Percentiles rank a stretch among this genome's conserved stretches.
Evolutionary conservation across 2,329 filamentous ascomycete genomes (phyloP).

Genomic region (Claviceps monticola): DNA sequence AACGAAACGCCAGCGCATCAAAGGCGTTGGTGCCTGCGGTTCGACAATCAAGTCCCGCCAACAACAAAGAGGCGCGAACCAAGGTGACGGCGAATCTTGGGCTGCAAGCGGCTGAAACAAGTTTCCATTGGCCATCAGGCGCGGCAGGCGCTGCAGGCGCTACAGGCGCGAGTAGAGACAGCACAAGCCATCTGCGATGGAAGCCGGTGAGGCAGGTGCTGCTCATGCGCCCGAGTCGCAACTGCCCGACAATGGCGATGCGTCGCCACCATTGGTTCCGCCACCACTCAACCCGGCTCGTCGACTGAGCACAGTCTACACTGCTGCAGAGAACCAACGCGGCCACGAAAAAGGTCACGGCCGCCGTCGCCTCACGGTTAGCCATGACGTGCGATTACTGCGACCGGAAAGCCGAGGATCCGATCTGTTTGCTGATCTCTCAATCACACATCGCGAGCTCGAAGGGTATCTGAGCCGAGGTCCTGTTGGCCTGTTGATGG

Average conservation of each 20-base stretch:
- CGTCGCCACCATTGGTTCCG: slow-evolving; percentile 3
- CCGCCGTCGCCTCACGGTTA: not conserved
- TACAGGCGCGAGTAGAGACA: not conserved
- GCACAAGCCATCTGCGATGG: not conserved
- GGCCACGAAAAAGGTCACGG: not conserved
- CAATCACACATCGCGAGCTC: slow-evolving; percentile 7
- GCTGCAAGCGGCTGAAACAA: too few relatives aligned
- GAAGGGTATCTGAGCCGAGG: slow-evolving; percentile 5
- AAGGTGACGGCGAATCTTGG: too few relatives aligned
- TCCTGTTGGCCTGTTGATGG: not conserved
- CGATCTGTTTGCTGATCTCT: slow-evolving; percentile 9
- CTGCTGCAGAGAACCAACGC: not conserved
- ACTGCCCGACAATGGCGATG: slow-evolving; percentile 1
- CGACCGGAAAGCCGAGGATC: slow-evolving; percentile 3
- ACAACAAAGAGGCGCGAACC: too few relatives aligned
- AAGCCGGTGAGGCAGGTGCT: not conserved
- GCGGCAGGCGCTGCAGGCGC: not conserved
- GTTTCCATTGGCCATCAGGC: too few relatives aligned
- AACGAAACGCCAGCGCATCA: too few relatives aligned
- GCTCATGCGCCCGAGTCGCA: not conserved
- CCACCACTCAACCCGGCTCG: slow-evolving; percentile 3
- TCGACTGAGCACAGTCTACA: not conserved
- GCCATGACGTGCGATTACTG: not conserved
- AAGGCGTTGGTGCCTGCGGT: too few relatives aligned
- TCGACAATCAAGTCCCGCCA: too few relatives aligned